These are phyloP conservation scores for Xylaria acuta DNA, from an alignment of 495 filamentous ascomycete genomes.

Conservation along the genomic window DNA sequence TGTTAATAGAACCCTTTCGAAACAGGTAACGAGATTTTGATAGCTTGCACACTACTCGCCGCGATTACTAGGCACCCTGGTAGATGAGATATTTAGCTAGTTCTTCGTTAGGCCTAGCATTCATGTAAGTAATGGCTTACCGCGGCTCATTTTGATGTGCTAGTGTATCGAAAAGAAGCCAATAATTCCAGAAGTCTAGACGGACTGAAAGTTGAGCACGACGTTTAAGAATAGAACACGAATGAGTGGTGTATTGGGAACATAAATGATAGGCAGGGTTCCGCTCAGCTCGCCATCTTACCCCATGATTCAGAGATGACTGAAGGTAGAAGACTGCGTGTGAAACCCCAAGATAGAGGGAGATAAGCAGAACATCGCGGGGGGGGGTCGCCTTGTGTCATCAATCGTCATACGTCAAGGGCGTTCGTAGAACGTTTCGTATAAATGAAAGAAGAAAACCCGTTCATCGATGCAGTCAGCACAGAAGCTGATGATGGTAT, in stretches of 20 bases:
- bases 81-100: background rate
- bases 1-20: background rate
- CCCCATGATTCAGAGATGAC: background rate
- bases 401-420: background rate
- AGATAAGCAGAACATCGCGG: background rate
- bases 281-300: background rate
- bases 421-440: background rate
- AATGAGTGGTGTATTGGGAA: background rate
- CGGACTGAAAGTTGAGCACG: background rate
- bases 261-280: background rate
- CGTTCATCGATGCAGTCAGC: slow-evolving; percentile 19
- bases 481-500: background rate
- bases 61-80: background rate
- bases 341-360: background rate
- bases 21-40: background rate
- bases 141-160: background rate
- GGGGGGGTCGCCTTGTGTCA: background rate
- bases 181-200: background rate
- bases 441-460: slow-evolving; percentile 5
- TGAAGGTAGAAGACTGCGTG: background rate
- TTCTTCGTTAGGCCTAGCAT: background rate
- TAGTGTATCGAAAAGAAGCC: background rate
- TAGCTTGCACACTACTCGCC: background rate
- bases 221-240: slow-evolving; percentile 4
- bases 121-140: background rate